Base-by-base conservation (phyloP, 257 asterid species). In the Handroanthus guayacan region DNA sequence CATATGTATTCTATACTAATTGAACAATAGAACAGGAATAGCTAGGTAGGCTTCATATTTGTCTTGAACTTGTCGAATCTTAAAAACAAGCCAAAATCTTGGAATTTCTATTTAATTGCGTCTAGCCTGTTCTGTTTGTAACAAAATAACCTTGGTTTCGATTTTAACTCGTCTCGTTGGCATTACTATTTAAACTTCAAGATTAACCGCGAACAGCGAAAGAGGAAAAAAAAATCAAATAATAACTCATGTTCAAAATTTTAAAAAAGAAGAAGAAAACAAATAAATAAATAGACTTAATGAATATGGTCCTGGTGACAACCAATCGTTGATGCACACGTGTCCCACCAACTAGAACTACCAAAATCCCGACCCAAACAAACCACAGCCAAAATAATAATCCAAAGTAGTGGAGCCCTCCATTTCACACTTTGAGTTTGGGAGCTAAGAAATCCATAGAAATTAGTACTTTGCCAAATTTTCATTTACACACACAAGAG, bases 341-440 rank as follows among this genome's bases (percentile, higher is more conserved):
- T 74, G 77, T 74, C 78, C 82, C 84, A 83, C 85, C 79, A 86
- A 81, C 88, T 31, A 79, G 79, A 85, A 69, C 86, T 69, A 71
- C 81, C 82, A 38, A 71, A 76, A 79, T 50, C 63, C 55, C 70
- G 57, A 76, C 81, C 67, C 81, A 80, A 76, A 84, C 75, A 78
- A 73, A 62, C 45, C 67, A 69, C 20, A 67, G 31, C 31, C 31
- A 72, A 62, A 2, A 50, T 47, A 72, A 79, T 72, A 81, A 79
- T 79, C 82, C 79, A 31, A 75, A 48, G 4, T 9, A 37, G 86
- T 78, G 84, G 90, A 75, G 57, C 86, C 87, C 85, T 6, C 81
- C 65, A 34, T 75, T 62, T 37, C 54, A 47, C 69, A 61, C 66
- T 57, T 72, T 4, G 3, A 58, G 56, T 41, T 66, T 39, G 76